Base-by-base conservation (phyloP, 495 filamentous ascomycete genomes). In the Staphylotrichum longicolle region DNA sequence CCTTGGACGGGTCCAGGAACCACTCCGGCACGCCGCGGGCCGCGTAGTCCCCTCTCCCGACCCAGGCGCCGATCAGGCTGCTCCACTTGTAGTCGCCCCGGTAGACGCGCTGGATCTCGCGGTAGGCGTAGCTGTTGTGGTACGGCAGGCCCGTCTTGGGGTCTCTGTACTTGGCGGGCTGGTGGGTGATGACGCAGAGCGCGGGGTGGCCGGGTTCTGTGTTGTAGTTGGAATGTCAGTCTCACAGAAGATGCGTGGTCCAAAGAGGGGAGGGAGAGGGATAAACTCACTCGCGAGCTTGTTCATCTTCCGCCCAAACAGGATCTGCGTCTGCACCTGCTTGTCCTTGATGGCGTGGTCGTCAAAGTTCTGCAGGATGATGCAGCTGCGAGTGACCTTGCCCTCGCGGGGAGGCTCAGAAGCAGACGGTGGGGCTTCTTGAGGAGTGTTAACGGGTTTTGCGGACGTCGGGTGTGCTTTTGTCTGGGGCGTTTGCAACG, bases 151-250 rank as follows among this genome's bases (percentile, higher is more conserved):
- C 87, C 0, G 91, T 95, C 63, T 79, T 80, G 0, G 89, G 88
- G 66, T 96, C 91, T 41, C 85, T 80, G 71, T 91, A 94, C 48
- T 81, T 84, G 27, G 91, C 91, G 45, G 88, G 86, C 52, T 89
- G 83, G 64, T 86, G 85, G 8, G 91, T 94, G 72, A 96, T 93
- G 56, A 86, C 85, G 71, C 91, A 96, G 52, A 87, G 79, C 52
- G 82, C 70, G 5, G 66, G 64, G 2, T 77, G 73, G 27, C 72
- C 69, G 58, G 79, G 79, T 72, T 82, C 80, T 83, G 47, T 27
- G 33, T 2, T 5, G 7, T 8, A 8, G 60, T 62, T 14, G 60
- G 57, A 15, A 58, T 73, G 41, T 9, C n/a, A 4, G 57, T 73
- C 41, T 9, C n/a, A 4, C 40, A 14, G 20, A 4, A 8, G 8